Percentiles rank a stretch among this genome's conserved stretches.
phyloP scores from a whole-genome alignment of 208 protist species.

The Lotmaria passim region DNA sequence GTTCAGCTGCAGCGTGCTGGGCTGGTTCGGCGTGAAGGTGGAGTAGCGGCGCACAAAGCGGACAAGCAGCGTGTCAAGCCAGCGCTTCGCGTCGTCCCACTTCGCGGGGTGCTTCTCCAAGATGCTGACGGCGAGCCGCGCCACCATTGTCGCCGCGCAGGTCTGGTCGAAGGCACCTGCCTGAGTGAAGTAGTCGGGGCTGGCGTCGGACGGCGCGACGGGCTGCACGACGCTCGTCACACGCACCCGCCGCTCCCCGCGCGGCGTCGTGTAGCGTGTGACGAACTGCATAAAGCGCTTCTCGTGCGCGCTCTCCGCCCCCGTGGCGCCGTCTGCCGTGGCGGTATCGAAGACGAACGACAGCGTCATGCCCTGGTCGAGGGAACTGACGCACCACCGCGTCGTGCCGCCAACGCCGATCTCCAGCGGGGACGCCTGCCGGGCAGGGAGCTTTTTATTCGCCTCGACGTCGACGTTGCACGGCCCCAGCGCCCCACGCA shows the following conservation, averaged over 20 bases:
- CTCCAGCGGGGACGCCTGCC: slow-evolving; percentile 55
- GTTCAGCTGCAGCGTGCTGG: slow-evolving; percentile 89
- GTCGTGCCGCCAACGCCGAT: slow-evolving; percentile 68
- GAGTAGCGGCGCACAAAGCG: slow-evolving; percentile 95
- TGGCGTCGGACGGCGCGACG: slow-evolving; percentile 46
- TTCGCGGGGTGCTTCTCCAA: slow-evolving; percentile 68
- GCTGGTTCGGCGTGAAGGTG: slow-evolving; percentile 87
- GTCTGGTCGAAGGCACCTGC: slow-evolving; percentile 96
- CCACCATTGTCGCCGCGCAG: slow-evolving; percentile 75
- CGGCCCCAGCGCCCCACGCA: slow-evolving; percentile 73
- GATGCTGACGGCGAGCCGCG: slow-evolving; percentile 76
- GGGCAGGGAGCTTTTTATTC: slow-evolving; percentile 38
- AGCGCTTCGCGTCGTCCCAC: slow-evolving; percentile 95
- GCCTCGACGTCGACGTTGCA: slow-evolving; percentile 62
- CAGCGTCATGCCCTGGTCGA: slow-evolving; percentile 67
- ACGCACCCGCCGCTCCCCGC: slow-evolving; percentile 82
- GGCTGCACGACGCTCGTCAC: slow-evolving; percentile 86
- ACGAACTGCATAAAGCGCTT: slow-evolving; percentile 94
- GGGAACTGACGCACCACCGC: slow-evolving; percentile 65
- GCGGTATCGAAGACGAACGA: slow-evolving; percentile 84
- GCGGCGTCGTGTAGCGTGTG: slow-evolving; percentile 91
- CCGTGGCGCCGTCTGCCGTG: slow-evolving; percentile 42
- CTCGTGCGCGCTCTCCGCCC: slow-evolving; percentile 25
- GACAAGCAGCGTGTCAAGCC: slow-evolving; percentile 98
- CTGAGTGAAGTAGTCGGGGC: slow-evolving; percentile 57